Conservation (phyloP, 352 stramenopile genomes). For the Aphanomyces astaci region DNA sequence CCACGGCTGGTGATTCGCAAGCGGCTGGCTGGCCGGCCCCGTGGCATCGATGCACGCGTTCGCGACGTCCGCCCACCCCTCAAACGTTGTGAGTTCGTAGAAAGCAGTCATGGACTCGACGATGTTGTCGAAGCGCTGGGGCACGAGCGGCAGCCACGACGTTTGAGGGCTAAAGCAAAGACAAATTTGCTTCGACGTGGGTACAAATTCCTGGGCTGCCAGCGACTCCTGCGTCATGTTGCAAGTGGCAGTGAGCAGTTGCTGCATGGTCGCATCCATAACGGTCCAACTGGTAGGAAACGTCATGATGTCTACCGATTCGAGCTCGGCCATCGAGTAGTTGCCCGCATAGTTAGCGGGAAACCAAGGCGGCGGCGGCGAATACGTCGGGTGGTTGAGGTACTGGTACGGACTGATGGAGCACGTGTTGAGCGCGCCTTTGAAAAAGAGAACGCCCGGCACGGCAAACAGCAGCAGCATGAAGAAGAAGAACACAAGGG, state of each 20-base stretch:
- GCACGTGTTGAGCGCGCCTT: conserved; percentile 84
- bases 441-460: conserved; percentile 90
- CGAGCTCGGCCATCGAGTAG: conserved; percentile 16
- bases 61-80: conserved; percentile 91
- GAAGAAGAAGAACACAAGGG: conserved; percentile 81
- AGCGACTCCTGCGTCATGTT: conserved; percentile 24
- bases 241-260: neutral
- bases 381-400: neutral
- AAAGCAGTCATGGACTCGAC: conserved; percentile 66
- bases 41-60: conserved; percentile 79
- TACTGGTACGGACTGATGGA: conserved; percentile 22
- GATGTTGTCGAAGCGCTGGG: conserved; percentile 83
- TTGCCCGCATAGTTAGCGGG: conserved; percentile 5
- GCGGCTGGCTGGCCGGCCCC: conserved; percentile 88
- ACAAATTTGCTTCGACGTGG: conserved; percentile 62
- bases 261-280: conserved; percentile 16
- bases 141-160: conserved; percentile 39
- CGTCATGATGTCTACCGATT: conserved; percentile 35
- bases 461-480: conserved; percentile 94
- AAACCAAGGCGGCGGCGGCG: conserved; percentile 16
- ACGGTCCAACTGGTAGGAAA: conserved; percentile 32
- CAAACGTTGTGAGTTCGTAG: conserved; percentile 90
- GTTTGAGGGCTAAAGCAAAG: conserved; percentile 36
- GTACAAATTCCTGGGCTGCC: conserved; percentile 22
- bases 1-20: conserved; percentile 66